Base-by-base conservation (phyloP, 2,329 filamentous ascomycete genomes). In the Hymenoscyphus fraxineus region DNA sequence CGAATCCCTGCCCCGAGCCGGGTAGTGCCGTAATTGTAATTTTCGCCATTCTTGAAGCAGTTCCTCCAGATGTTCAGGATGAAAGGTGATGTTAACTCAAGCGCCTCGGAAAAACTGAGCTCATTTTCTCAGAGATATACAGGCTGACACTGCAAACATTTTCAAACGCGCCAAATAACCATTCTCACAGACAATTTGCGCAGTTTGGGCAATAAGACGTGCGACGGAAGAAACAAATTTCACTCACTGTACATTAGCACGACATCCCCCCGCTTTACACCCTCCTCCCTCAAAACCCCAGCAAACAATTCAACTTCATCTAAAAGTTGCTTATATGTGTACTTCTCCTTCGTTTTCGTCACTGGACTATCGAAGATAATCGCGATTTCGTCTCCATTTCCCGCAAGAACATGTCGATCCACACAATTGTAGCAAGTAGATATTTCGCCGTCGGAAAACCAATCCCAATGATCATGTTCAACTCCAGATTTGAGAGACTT, bases 341-440 rank as follows among this genome's bases (percentile, higher is more conserved):
- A 86, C 62, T 82, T 86, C 76, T 88, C 83, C 76, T 93, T 92
- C 9, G 82, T 82, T 1, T 83, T 82, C 1, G 91, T 92, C 10
- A 97, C 93, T 1, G 93, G 92, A 69, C 90, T 94, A 76, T 97
- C 93, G 82, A 91, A 97, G 71, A 90, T 86, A 64, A 98, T 90
- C 27, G 93, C 94, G 0, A 88, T 82, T 59, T 83, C 79, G 57
- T 89, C 82, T 15, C 93, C 93, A 69, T 88, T 81, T n/a, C 93
- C 92, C 6, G 85, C 86, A 41, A 85, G 79, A n/a, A 97, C 92
- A 77, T 97, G 93, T 15, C 93, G 84, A 77, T 97, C 93, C 15
- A 97, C 80, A 75, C 92, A 96, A 76, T 97, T 98, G 80, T 92
- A 96, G 70, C 90, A 92, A 0, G 92, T 97, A 47, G 90, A 95